A percentile compares a stretch with the other conserved stretches of the same genome.
Conservation (phyloP, 352 stramenopile species). For the Phytophthora litchii region DNA sequence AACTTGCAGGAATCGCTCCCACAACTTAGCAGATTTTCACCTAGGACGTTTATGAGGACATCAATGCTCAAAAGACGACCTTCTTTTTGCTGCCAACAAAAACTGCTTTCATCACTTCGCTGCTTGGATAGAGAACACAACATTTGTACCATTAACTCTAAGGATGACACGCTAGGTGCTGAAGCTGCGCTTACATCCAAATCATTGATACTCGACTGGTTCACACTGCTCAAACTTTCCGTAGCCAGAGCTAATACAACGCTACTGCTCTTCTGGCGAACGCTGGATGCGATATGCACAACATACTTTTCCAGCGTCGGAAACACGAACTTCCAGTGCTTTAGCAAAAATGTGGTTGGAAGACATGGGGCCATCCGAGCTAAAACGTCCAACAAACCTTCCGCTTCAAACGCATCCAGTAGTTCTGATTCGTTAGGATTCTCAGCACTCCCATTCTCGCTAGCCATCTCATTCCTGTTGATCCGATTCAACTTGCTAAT, state of each 20-base stretch:
- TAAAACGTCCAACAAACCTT: slow-evolving; percentile 72
- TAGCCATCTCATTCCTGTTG: slow-evolving; percentile 17
- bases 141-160: slow-evolving; percentile 59
- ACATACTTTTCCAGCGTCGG: slow-evolving; percentile 75
- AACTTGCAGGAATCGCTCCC: slow-evolving; percentile 1
- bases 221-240: slow-evolving; percentile 16
- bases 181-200: neutral
- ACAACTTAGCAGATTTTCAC: slow-evolving; percentile 29
- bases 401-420: slow-evolving; percentile 58
- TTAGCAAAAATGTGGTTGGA: slow-evolving; percentile 55
- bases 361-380: slow-evolving; percentile 49
- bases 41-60: slow-evolving; percentile 49
- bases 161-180: slow-evolving; percentile 2
- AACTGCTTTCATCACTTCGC: slow-evolving; percentile 11
- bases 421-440: slow-evolving; percentile 26
- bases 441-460: slow-evolving; percentile 2
- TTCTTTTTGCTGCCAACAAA: slow-evolving; percentile 76
- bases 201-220: neutral
- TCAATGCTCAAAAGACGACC: slow-evolving; percentile 76
- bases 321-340: slow-evolving; percentile 77
- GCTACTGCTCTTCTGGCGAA: slow-evolving; percentile 58
- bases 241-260: slow-evolving; percentile 56
- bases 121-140: slow-evolving; percentile 46
- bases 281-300: slow-evolving; percentile 72
- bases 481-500: slow-evolving; percentile 81